Evolutionary conservation across 805 yeast genomes (phyloP).

Genomic region (Komagataella populi): DNA sequence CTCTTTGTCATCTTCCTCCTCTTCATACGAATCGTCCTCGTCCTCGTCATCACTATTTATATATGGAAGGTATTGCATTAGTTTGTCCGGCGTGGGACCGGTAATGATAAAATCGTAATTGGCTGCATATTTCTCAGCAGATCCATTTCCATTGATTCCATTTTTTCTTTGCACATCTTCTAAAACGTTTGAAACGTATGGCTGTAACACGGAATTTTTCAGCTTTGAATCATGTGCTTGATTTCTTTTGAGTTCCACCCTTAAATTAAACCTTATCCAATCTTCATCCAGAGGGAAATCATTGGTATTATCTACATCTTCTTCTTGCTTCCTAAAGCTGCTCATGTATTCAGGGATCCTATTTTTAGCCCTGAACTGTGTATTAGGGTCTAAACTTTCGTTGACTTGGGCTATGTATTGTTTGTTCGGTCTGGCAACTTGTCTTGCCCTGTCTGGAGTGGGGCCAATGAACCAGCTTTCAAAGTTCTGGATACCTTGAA

Average conservation of each 20-base stretch:
- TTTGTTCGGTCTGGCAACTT: constrained; percentile 17
- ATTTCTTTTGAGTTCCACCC: constrained; percentile 13
- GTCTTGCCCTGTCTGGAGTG: constrained; percentile 28
- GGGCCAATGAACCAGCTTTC: constrained; percentile 43
- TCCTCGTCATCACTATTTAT: constrained; percentile 13
- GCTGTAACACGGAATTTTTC: constrained; percentile 12
- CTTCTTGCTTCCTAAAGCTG: constrained; percentile 1
- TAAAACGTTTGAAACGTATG: constrained; percentile 9
- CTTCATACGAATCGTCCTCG: background rate
- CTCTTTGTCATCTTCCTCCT: background rate
- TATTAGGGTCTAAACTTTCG: background rate
- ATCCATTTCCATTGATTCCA: background rate
- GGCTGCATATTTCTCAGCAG: constrained; percentile 4
- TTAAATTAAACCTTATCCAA: constrained; percentile 17
- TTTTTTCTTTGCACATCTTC: constrained; percentile 7
- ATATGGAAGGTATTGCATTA: constrained; percentile 18
- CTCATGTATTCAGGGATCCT: background rate
- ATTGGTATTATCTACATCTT: constrained; percentile 2
- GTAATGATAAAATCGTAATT: constrained; percentile 15
- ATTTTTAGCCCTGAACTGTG: background rate
- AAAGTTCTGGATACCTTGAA: constrained; percentile 34
- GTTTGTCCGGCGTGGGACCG: constrained; percentile 21
- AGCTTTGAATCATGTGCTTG: constrained; percentile 9
- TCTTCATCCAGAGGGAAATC: constrained; percentile 13
- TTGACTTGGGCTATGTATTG: background rate